These are phyloP conservation scores for Macrophomina pseudophaseolina DNA, from an alignment of 2,329 filamentous ascomycete genomes.

Conservation along the genomic window DNA sequence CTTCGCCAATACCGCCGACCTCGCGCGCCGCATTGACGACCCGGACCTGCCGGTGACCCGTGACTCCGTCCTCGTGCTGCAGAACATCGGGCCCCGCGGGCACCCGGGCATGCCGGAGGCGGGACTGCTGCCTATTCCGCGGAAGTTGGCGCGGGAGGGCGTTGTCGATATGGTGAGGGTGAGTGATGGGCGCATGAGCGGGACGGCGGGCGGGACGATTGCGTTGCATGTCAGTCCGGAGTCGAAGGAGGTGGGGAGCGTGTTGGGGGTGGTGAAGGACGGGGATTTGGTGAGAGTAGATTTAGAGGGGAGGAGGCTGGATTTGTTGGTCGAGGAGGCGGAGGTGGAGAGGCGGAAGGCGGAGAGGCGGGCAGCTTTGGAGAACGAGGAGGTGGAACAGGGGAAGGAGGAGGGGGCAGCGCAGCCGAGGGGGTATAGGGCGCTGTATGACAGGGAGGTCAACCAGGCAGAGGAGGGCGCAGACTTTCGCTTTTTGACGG, in stretches of 20 bases:
- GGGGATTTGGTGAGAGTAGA: slow-evolving; percentile 57
- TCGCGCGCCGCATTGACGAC: slow-evolving; percentile 72
- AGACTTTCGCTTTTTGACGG: slow-evolving; percentile 66
- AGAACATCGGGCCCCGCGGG: slow-evolving; percentile 88
- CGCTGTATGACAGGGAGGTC: slow-evolving; percentile 63
- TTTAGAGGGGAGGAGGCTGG: slow-evolving; percentile 48
- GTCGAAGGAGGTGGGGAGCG: slow-evolving; percentile 52
- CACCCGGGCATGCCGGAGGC: slow-evolving; percentile 95
- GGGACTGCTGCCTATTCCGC: slow-evolving; percentile 78
- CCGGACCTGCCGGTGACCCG: slow-evolving; percentile 72
- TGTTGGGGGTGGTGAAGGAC: slow-evolving; percentile 54
- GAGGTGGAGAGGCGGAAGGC: slow-evolving; percentile 43
- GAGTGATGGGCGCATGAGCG: slow-evolving; percentile 61
- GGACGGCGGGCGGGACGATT: slow-evolving; percentile 61
- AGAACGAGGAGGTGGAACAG: slow-evolving; percentile 36
- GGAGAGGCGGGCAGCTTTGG: slow-evolving; percentile 32
- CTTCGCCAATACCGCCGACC: slow-evolving; percentile 79
- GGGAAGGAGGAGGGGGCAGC: slow-evolving; percentile 32
- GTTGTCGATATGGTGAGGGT: slow-evolving; percentile 60
- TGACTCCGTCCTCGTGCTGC: slow-evolving; percentile 82
- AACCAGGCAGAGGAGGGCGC: slow-evolving; percentile 65
- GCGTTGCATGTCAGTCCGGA: slow-evolving; percentile 61
- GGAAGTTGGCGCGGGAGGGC: slow-evolving; percentile 57
- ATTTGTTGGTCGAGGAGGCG: slow-evolving; percentile 49
- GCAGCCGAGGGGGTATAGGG: slow-evolving; percentile 60